Conservation (phyloP, 495 filamentous ascomycete species). For the Xylaria nigripes region DNA sequence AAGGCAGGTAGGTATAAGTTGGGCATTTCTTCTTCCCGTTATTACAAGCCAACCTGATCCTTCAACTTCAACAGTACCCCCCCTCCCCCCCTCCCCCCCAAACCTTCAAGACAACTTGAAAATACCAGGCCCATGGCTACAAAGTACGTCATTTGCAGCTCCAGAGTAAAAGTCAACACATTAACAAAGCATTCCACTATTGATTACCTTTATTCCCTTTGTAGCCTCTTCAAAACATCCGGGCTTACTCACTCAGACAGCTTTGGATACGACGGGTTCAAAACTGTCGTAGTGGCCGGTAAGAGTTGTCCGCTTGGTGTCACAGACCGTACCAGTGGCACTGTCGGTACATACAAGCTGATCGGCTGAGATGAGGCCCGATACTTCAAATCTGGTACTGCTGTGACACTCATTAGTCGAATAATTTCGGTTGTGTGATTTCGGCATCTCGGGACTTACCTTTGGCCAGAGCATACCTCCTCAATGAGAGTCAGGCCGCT, state of each 20-base stretch:
- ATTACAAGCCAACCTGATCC: too few relatives aligned
- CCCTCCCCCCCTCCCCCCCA: too few relatives aligned
- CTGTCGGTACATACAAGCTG: conserved; percentile 7
- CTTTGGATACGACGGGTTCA: conserved; percentile 1
- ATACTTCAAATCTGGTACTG: neutral
- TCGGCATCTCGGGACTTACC: conserved; percentile 8
- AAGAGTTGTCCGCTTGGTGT: neutral
- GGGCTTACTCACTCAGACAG: neutral
- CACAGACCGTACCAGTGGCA: neutral
- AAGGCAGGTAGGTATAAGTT: too few relatives aligned
- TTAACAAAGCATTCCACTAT: too few relatives aligned
- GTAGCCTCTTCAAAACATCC: neutral
- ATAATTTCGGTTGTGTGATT: neutral
- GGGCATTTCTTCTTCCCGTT: too few relatives aligned
- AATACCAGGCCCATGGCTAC: neutral
- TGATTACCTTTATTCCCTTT: neutral
- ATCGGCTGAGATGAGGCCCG: conserved; percentile 1
- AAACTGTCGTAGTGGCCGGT: conserved; percentile 5
- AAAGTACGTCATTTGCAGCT: neutral
- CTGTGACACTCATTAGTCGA: neutral
- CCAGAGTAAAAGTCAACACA: too few relatives aligned
- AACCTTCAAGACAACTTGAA: too few relatives aligned
- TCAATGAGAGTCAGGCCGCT: conserved; percentile 20
- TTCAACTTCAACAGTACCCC: too few relatives aligned
- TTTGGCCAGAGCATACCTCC: conserved; percentile 16